Evolutionary conservation across 805 yeast genomes (phyloP), one percentile per base, ranked within the genome.

Genomic region (Saccharomyces paradoxus): DNA sequence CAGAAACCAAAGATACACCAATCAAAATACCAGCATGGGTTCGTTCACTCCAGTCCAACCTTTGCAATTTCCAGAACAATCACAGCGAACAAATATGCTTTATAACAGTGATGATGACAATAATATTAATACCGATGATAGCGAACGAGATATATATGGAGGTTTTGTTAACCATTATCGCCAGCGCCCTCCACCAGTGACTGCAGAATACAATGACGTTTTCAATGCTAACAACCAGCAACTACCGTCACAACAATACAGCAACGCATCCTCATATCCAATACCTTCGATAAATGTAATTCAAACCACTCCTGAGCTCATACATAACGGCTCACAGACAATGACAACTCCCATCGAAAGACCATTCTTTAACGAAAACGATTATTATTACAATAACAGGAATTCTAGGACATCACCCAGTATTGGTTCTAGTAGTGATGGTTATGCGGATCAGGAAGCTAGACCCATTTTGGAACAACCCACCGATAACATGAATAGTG

Each of bases 281-380:
- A 54, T 63, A 32, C 70, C 71, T 4, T 53, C 60, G 4, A 65
- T 66, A 46, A 66, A 66, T 50, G 62, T 67, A 7, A 56, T 63
- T 28, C 68, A 64, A 49, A 60, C 60, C 17, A 56, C 69, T 5
- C 63, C 66, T 22, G 66, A 62, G 50, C 56, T 60, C 21, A 57
- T 54, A 21, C 59, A 56, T 27, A 41, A 51, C 12, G 51, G 47
- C 46, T 9, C 48, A 13, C 60, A 62, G 51, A 44, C 58, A 8
- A 55, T 46, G 9, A 47, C 41, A 51, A 31, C 55, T 53, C 27
- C 41, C 56, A 21, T 46, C 55, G 6, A 52, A 49, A 44, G 44
- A 51, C 50, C 51, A 7, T 65, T 60, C 48, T 64, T 56, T 32
- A 64, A 64, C 52, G 67, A 63, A 31, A 63, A 63, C 22, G 65